Evolutionary conservation across 306 rosid genomes (phyloP).

Genomic region (Vigna trinervia): DNA sequence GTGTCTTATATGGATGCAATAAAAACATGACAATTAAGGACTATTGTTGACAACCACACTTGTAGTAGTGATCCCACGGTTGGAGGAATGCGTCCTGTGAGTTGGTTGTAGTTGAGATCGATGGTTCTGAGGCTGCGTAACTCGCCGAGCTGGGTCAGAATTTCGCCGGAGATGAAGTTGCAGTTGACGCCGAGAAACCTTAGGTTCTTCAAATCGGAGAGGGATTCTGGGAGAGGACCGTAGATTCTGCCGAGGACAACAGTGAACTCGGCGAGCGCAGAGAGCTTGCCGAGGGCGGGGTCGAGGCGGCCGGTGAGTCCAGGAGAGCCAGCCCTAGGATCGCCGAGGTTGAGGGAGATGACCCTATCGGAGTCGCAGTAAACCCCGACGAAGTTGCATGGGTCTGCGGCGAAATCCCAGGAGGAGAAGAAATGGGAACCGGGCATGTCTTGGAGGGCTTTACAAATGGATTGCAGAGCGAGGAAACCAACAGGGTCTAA

Average conservation of each 20-base stretch:
- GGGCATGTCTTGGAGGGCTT: slow-evolving; percentile 75
- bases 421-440: slow-evolving; percentile 83
- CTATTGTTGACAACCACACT: too few species aligned
- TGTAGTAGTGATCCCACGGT: slow-evolving; percentile 58
- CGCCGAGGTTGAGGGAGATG: slow-evolving; percentile 90
- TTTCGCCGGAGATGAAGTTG: slow-evolving; percentile 84
- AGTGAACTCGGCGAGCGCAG: slow-evolving; percentile 79
- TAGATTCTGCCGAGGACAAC: slow-evolving; percentile 86
- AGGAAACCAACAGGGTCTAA: slow-evolving; percentile 88
- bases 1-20: too few species aligned
- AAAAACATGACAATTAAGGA: too few species aligned
- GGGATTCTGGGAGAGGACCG: slow-evolving; percentile 66
- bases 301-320: slow-evolving; percentile 84
- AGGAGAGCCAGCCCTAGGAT: slow-evolving; percentile 83
- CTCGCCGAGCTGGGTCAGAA: slow-evolving; percentile 65
- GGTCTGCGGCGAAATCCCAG: slow-evolving; percentile 98
- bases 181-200: slow-evolving; percentile 85
- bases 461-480: slow-evolving; percentile 84
- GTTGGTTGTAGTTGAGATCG: slow-evolving; percentile 88
- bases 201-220: slow-evolving; percentile 65
- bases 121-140: slow-evolving; percentile 67
- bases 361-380: slow-evolving; percentile 83
- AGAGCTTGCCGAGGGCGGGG: slow-evolving; percentile 76
- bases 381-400: slow-evolving; percentile 91
- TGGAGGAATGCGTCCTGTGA: slow-evolving; percentile 74